These are phyloP conservation scores for Taphrina confusa DNA, from an alignment of 1,139 yeast species.

Conservation along the genomic window DNA sequence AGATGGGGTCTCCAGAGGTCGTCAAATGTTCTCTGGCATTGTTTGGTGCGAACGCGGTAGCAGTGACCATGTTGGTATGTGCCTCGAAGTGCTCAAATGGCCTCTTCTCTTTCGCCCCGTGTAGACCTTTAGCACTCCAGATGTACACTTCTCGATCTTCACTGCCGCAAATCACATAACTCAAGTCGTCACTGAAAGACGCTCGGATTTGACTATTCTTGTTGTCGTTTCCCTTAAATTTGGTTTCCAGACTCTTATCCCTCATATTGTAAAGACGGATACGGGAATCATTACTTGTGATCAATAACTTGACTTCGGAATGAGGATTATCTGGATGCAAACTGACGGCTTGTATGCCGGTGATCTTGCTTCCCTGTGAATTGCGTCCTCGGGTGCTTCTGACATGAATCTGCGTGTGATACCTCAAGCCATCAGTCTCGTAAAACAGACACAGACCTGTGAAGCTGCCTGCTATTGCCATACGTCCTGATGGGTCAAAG, in stretches of 20 bases:
- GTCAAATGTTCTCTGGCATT: slow-evolving; percentile 65
- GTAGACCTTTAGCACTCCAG: slow-evolving; percentile 53
- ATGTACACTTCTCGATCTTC: slow-evolving; percentile 58
- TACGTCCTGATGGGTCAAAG: slow-evolving; percentile 68
- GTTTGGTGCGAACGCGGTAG: slow-evolving; percentile 78
- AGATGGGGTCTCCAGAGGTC: slow-evolving; percentile 75
- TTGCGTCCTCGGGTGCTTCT: slow-evolving; percentile 41
- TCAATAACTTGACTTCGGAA: slow-evolving; percentile 41
- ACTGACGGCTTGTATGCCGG: slow-evolving; percentile 50
- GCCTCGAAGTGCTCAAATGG: slow-evolving; percentile 55
- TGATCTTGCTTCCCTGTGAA: slow-evolving; percentile 53
- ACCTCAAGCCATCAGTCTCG: slow-evolving; percentile 65
- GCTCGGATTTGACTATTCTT: slow-evolving; percentile 73
- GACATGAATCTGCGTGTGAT: slow-evolving; percentile 59
- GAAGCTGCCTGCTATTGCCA: slow-evolving; percentile 76
- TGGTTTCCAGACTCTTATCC: slow-evolving; percentile 61
- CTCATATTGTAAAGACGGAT: slow-evolving; percentile 64
- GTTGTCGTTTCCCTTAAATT: slow-evolving; percentile 73
- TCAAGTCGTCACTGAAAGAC: slow-evolving; percentile 57
- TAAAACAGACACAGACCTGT: slow-evolving; percentile 67
- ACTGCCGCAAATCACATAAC: slow-evolving; percentile 51
- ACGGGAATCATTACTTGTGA: slow-evolving; percentile 76
- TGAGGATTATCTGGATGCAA: slow-evolving; percentile 40
- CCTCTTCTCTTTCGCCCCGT: slow-evolving; percentile 38
- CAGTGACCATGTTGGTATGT: slow-evolving; percentile 70